Base-by-base conservation (phyloP, 2,329 filamentous ascomycete species). In the Bipolaris sorokiniana region DNA sequence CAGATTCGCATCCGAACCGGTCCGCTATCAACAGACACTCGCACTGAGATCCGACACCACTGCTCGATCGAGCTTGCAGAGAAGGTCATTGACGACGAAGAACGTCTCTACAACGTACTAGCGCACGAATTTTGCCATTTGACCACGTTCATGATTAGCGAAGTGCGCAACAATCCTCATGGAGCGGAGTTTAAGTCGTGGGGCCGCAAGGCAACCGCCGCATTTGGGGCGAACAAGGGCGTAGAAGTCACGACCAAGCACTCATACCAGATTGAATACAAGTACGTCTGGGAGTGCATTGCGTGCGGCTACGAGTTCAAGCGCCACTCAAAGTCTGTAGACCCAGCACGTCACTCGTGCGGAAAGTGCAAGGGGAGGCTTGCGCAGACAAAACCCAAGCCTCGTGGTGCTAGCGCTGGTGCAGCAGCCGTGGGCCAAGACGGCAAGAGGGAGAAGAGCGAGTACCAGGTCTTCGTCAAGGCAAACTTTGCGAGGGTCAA, bases 61-160 rank as follows among this genome's bases (percentile, higher is more conserved):
- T 92, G 91, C 9, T 86, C 83, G 15, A 97, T 98, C 69, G 93
- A 98, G 73, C 85, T 98, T 2, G 91, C 93, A 0, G 87, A 91
- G 52, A 96, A 96, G 74, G 88, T 97, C 45, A 92, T 98, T 60
- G 87, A 92, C 71, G 84, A 89, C 68, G 86, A 62, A 64, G 77
- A 89, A 56, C 86, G 91, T 3, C 83, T 98, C 1, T 83, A 95
- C 62, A 97, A 97, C 75, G 92, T 95, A 0, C 79, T 98, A n/a
- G 92, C 94, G 0, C 95, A 99, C 74, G 95, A 99, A 69, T 98
- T 95, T 79, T 98, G 95, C 75, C 95, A 99, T 72, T 80, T 98
- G 1, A 89, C 91, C 41, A 96, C 92, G 68, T 97, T 94, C 76
- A 96, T 98, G 87, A 81, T 98, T 61, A 88, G 84, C 47, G 86